Evolutionary conservation across 306 rosid genomes (phyloP).

Genomic region (Gastrolobium bilobum): DNA sequence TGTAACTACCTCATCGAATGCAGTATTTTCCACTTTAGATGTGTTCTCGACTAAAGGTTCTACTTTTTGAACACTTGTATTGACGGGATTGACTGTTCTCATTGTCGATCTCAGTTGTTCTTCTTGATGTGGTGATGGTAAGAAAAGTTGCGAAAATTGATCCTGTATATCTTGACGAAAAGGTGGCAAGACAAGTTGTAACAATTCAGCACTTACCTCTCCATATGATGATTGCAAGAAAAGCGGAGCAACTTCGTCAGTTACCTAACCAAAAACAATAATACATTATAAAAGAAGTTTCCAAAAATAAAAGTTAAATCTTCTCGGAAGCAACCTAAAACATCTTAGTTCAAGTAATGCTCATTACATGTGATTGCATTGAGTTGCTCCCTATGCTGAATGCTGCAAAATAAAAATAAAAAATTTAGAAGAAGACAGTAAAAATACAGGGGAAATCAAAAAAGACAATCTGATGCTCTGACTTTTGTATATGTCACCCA

Average conservation of each 20-base stretch:
- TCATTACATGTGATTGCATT: conserved; percentile 31
- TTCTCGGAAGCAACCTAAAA: not conserved
- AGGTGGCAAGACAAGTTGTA: not conserved
- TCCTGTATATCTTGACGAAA: not conserved
- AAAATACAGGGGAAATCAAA: too few relatives aligned
- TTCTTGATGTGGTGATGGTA: not conserved
- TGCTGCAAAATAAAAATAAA: conserved; percentile 37
- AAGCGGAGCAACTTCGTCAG: not conserved
- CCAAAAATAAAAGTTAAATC: conserved; percentile 1
- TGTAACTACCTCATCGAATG: conserved; percentile 7
- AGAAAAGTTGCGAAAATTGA: not conserved
- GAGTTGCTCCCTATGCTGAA: not conserved
- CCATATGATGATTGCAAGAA: not conserved
- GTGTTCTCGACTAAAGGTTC: not conserved
- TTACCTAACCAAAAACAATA: conserved; percentile 4
- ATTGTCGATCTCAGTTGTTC: not conserved
- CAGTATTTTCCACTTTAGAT: not conserved
- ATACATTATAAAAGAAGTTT: not conserved
- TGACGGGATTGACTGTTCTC: not conserved
- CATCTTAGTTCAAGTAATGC: conserved; percentile 5
- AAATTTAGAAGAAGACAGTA: not conserved
- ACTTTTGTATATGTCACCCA: conserved; percentile 7
- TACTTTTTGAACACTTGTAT: not conserved
- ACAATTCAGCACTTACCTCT: not conserved
- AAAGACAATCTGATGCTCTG: not conserved